Base-by-base conservation (phyloP, 768 basidiomycete genomes). In the Chalciporus sphaerocephalus region DNA sequence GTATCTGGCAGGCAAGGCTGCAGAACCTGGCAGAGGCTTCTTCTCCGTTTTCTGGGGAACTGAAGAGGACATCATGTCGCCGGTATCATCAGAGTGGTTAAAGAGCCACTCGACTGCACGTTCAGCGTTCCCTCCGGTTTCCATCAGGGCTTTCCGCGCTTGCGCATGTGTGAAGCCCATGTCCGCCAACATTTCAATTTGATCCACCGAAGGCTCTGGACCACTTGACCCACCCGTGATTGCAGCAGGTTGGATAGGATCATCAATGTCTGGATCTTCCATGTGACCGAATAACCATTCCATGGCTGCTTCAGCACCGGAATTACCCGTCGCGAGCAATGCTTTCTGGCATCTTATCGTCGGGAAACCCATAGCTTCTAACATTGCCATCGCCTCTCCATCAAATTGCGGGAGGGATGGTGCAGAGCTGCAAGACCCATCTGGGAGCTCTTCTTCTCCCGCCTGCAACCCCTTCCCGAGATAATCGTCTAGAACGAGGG, bases 181-280 rank as follows among this genome's bases (percentile, higher is more conserved):
- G 54, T 95, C 92, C 1, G 73, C 69, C 30, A 98, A 70, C 76
- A 86, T 78, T 22, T 64, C 58, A 2, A 97, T 76, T 56, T 88
- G 80, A 9, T 90, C 92, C 0, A 72, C 63, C 0, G 83, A 71
- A 0, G 88, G 85, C 49, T 89, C 88, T 1, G 74, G 57, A 2
- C 50, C 70, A 7, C 51, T 55, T 1, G 57, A 27, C 5, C 57
- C 52, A 3, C 60, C 58, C 3, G 59, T 44, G 3, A 65, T 37
- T 2, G 66, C 44, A 8, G 59, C 23, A 0, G 62, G 44, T 42
- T 71, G 70, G 22, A 92, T 79, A 0, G 92, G 93, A 1, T 71
- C 74, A 62, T 97, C 94, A 59, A 97, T 93, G 59, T 94, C 94
- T 94, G 91, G 74, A 65, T 98, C 95, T 1, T 97, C 94, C 89